Evolutionary conservation across 2,329 filamentous ascomycete genomes (phyloP).

Genomic region (Fusarium vanettenii): DNA sequence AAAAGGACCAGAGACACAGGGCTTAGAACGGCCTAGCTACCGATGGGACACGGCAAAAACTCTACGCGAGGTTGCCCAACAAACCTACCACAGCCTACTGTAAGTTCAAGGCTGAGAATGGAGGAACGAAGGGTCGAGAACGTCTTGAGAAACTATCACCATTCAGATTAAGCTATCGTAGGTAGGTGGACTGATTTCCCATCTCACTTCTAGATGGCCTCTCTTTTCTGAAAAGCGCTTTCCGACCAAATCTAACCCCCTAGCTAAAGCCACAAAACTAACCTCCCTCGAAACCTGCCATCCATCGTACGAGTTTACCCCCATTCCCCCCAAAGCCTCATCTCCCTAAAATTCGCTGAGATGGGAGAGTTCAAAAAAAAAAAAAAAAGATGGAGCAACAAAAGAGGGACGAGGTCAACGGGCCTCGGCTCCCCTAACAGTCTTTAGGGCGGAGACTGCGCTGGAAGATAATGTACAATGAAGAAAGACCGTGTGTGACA

Average conservation of each 20-base stretch:
- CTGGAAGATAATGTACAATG: constrained; percentile 47
- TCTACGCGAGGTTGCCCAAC: constrained; percentile 2
- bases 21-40: background rate
- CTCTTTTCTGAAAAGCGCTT: constrained; percentile 8
- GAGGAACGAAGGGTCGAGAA: background rate
- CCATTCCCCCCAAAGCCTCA: background rate
- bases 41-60: background rate
- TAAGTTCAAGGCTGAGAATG: background rate
- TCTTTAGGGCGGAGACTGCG: constrained; percentile 44
- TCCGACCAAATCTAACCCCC: constrained; percentile 21
- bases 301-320: background rate
- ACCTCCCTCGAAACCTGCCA: constrained; percentile 2
- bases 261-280: constrained; percentile 19
- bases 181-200: constrained; percentile 21
- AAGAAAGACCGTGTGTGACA: constrained; percentile 27
- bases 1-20: constrained; percentile 2
- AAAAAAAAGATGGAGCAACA: background rate
- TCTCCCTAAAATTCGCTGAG: background rate
- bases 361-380: background rate
- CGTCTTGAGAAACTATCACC: constrained; percentile 26
- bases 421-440: constrained; percentile 28
- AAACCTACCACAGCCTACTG: background rate
- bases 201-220: constrained; percentile 26
- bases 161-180: constrained; percentile 39
- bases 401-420: constrained; percentile 17